A percentile compares a stretch with the other conserved stretches of the same genome.
phyloP scores from a whole-genome alignment of 306 rosid genomes.

The Pyrus pyrifolia region DNA sequence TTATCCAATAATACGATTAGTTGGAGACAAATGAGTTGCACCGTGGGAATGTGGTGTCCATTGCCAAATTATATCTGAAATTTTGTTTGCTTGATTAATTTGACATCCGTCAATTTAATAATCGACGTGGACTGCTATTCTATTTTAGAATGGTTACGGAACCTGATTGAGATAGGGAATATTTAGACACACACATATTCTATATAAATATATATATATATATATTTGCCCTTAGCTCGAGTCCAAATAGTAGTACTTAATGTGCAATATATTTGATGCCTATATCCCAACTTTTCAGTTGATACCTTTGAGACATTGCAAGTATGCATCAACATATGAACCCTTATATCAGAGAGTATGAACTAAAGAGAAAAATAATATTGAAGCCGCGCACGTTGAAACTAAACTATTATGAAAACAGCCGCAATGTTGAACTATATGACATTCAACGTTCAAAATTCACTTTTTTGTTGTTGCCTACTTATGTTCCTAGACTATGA shows the following conservation, averaged over 20 bases:
- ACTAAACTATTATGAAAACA: neutral
- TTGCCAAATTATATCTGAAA: neutral
- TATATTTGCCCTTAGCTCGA: neutral
- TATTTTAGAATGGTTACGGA: slow-evolving; percentile 2
- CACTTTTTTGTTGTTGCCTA: too few relatives aligned
- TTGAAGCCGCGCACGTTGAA: neutral
- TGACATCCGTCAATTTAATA: neutral
- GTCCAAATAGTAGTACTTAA: neutral
- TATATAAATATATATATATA: neutral
- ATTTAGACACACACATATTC: neutral
- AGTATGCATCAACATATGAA: neutral
- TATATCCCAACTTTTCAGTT: neutral
- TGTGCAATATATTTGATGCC: neutral
- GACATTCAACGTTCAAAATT: too few relatives aligned
- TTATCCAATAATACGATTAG: neutral
- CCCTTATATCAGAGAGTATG: neutral
- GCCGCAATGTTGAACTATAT: neutral
- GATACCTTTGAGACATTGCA: neutral
- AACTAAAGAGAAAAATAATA: neutral
- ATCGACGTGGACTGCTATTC: neutral
- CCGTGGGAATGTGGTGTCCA: neutral
- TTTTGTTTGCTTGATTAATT: neutral
- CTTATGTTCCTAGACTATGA: too few relatives aligned
- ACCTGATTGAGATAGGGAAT: slow-evolving; percentile 5
- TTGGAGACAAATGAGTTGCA: neutral